Evolutionary conservation across 495 filamentous ascomycete genomes (phyloP), one percentile per base, ranked within the genome.

Genomic region (Neurospora sp.): DNA sequence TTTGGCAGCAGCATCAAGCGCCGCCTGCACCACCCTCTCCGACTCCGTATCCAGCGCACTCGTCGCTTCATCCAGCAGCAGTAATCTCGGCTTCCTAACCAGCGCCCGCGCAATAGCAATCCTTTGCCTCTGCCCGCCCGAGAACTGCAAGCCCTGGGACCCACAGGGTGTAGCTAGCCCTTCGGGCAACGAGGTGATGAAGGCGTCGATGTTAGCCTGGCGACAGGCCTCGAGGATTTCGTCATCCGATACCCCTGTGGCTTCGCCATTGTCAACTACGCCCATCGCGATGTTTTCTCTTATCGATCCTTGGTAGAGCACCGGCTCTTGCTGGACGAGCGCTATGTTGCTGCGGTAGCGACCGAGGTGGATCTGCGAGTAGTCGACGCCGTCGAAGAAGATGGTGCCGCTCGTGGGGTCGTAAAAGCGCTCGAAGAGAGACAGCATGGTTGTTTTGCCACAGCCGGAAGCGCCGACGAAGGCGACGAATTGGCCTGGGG

Each of bases 51-150:
- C 93, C n/a, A 94, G 82, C 18, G 88, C 89, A 61, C 85, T 88
- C 1, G 93, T 94, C 1, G 92, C 91, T 79, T 96, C 93, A 78
- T 96, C 93, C 0, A 96, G 84, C 27, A 96, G 82, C 69, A 96
- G 78, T 14, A 95, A 78, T 46, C 85, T 82, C 3, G 93, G 92
- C 42, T 90, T 86, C 9, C 92, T 87, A 14, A 95, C 85, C 12
- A 94, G 83, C 0, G 93, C 91, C 10, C 93, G 84, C 0, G 93
- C 93, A 70, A 96, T 91, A 4, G 91, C 87, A 18, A 96, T 83
- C 37, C 93, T 85, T 76, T 94, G 92, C 71, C 88, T 87, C 79
- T 96, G 93, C 0, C 93, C 93, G 8, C 92, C 93, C 0, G 89
- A 91, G 44, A 96, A 86, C 53, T 87, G 85, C 18, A 86, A 82